Percentiles rank a stretch among this genome's conserved stretches.
Conservation (phyloP, 2,329 filamentous ascomycete genomes). For the Emericellopsis cladophorae region DNA sequence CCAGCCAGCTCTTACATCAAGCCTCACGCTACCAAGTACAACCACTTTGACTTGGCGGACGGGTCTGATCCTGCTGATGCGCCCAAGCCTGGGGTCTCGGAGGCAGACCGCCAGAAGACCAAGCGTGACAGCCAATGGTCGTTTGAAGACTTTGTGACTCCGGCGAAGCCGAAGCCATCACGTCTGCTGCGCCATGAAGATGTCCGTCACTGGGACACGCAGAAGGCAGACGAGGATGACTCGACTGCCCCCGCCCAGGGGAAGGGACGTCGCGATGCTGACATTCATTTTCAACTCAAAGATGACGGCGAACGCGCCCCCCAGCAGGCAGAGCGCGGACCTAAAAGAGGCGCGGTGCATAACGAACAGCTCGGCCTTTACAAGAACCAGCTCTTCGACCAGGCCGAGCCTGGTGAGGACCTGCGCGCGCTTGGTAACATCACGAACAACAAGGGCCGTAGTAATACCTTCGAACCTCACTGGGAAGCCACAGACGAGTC, state of each 20-base stretch:
- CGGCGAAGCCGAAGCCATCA: conserved; percentile 53
- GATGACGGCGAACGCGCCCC: conserved; percentile 56
- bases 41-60: conserved; percentile 75
- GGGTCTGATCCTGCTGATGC: conserved; percentile 40
- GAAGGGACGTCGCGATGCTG: conserved; percentile 66
- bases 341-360: conserved; percentile 34
- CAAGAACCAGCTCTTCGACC: conserved; percentile 60
- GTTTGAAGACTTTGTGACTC: conserved; percentile 80
- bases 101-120: conserved; percentile 31
- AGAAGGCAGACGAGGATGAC: conserved; percentile 38
- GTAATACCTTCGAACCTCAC: conserved; percentile 66
- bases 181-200: conserved; percentile 54
- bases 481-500: conserved; percentile 64
- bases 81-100: conserved; percentile 24
- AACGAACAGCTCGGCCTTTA: conserved; percentile 62
- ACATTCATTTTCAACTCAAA: conserved; percentile 71
- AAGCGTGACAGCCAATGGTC: conserved; percentile 71
- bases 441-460: conserved; percentile 60
- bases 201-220: conserved; percentile 67
- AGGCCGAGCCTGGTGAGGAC: conserved; percentile 27
- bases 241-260: conserved; percentile 46
- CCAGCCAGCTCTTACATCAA: conserved; percentile 34
- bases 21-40: conserved; percentile 66
- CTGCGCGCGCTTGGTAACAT: conserved; percentile 47
- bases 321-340: conserved; percentile 22